These are phyloP conservation scores for Venturia aucupariae DNA, from an alignment of 2,329 filamentous ascomycete species.

Conservation along the genomic window DNA sequence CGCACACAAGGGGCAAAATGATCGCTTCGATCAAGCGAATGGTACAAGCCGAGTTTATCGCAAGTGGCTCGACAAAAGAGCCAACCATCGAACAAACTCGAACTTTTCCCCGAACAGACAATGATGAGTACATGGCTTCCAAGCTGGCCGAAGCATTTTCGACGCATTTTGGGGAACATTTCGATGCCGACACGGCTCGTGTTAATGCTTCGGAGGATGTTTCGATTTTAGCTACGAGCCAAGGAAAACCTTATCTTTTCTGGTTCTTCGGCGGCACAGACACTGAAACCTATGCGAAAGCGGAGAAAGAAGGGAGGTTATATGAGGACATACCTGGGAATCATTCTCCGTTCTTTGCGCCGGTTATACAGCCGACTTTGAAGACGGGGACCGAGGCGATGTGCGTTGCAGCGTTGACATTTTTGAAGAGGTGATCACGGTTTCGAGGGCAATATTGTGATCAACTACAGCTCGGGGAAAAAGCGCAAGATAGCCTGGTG, in stretches of 20 bases:
- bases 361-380: slow-evolving; percentile 50
- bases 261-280: slow-evolving; percentile 49
- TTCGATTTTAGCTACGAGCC: slow-evolving; percentile 42
- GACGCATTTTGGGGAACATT: slow-evolving; percentile 34
- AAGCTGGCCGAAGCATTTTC: slow-evolving; percentile 37
- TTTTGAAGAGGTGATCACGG: slow-evolving; percentile 22
- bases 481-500: too few relatives aligned
- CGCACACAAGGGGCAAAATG: slow-evolving; percentile 38
- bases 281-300: slow-evolving; percentile 40
- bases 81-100: slow-evolving; percentile 36
- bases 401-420: slow-evolving; percentile 42
- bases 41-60: slow-evolving; percentile 45
- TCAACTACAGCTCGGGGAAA: too few relatives aligned
- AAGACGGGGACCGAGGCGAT: slow-evolving; percentile 36
- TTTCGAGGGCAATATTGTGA: too few relatives aligned
- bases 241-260: slow-evolving; percentile 43
- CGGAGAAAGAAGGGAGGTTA: slow-evolving; percentile 35
- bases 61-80: slow-evolving; percentile 34
- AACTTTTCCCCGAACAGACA: slow-evolving; percentile 42
- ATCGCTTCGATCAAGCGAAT: slow-evolving; percentile 43
- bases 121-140: slow-evolving; percentile 38
- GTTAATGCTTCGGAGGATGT: slow-evolving; percentile 50
- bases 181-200: slow-evolving; percentile 32
- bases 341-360: slow-evolving; percentile 51
- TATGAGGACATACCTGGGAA: slow-evolving; percentile 47